These are phyloP conservation scores for Kodamaea neixiangensis DNA, from an alignment of 805 yeast genomes.

Conservation along the genomic window DNA sequence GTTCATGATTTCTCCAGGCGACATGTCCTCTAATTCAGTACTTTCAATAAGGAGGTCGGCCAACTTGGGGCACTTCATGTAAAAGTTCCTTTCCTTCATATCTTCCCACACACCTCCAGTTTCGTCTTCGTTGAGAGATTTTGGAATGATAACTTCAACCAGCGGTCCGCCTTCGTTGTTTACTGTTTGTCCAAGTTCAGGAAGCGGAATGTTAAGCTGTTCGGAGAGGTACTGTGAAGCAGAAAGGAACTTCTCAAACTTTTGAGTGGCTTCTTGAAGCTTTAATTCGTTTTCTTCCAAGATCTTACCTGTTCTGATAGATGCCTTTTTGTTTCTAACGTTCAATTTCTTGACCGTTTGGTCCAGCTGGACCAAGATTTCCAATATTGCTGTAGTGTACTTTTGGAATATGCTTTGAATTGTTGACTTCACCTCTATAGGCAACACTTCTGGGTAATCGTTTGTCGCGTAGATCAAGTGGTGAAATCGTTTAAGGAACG, in stretches of 20 bases:
- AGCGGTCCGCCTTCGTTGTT: constrained; percentile 11
- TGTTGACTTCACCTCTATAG: constrained; percentile 26
- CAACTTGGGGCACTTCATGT: constrained; percentile 53
- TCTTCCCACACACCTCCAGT: constrained; percentile 57
- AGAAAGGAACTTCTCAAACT: constrained; percentile 46
- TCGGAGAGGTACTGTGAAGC: constrained; percentile 48
- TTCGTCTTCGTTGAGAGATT: constrained; percentile 26
- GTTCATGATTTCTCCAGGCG: constrained; percentile 39
- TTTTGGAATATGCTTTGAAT: constrained; percentile 30
- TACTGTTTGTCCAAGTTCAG: constrained; percentile 11
- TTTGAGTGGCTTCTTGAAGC: constrained; percentile 29
- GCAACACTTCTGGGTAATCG: constrained; percentile 11
- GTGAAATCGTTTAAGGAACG: constrained; percentile 51
- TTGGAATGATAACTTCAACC: constrained; percentile 25
- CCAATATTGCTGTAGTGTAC: constrained; percentile 46
- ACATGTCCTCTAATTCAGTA: constrained; percentile 12
- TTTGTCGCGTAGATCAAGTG: constrained; percentile 32
- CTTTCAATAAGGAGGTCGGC: constrained; percentile 22
- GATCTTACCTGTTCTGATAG: constrained; percentile 67
- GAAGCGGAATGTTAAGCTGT: constrained; percentile 29
- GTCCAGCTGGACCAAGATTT: constrained; percentile 36
- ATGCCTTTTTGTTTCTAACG: constrained; percentile 50
- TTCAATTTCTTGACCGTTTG: constrained; percentile 35
- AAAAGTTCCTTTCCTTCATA: constrained; percentile 64
- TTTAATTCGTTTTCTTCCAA: constrained; percentile 45